These are phyloP conservation scores for Globisporangium abappressorium DNA, from an alignment of 352 stramenopile genomes.

Conservation along the genomic window DNA sequence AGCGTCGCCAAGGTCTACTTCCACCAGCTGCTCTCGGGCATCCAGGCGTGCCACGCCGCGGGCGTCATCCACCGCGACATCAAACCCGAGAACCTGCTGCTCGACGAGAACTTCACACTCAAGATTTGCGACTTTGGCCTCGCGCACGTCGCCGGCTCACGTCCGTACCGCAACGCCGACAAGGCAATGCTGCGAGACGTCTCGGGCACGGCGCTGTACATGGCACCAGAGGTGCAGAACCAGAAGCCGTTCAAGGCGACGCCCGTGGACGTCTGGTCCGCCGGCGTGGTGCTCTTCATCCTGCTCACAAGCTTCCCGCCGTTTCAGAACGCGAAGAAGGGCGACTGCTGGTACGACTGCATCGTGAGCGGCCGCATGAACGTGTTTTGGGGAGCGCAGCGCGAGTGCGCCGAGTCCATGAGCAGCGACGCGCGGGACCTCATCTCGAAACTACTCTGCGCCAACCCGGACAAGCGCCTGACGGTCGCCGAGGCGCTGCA, in stretches of 20 bases:
- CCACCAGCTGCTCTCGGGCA: conserved; percentile 60
- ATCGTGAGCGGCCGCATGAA: conserved; percentile 46
- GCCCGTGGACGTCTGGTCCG: conserved; percentile 87
- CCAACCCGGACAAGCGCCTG: conserved; percentile 57
- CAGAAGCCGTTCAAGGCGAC: conserved; percentile 61
- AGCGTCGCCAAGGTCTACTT: conserved; percentile 67
- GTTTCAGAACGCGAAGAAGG: conserved; percentile 69
- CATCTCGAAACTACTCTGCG: conserved; percentile 61
- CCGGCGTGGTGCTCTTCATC: conserved; percentile 90
- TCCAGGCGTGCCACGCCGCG: conserved; percentile 68
- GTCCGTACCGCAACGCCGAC: conserved; percentile 24
- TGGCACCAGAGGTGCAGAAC: conserved; percentile 79
- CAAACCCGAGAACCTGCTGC: conserved; percentile 78
- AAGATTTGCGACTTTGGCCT: conserved; percentile 95
- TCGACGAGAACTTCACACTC: conserved; percentile 74
- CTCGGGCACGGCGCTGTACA: conserved; percentile 84
- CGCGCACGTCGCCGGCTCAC: conserved; percentile 54
- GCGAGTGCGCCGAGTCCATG: conserved; percentile 35
- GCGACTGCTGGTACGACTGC: conserved; percentile 78
- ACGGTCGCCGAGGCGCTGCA: conserved; percentile 49
- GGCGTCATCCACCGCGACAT: conserved; percentile 80
- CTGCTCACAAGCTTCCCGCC: conserved; percentile 87
- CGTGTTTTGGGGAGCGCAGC: conserved; percentile 57
- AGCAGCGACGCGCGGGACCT: conserved; percentile 62
- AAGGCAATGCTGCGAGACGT: conserved; percentile 42